Percentiles rank a stretch among this genome's conserved stretches.
phyloP scores from a whole-genome alignment of 202 grass and related monocot species.

The Setaria italica region DNA sequence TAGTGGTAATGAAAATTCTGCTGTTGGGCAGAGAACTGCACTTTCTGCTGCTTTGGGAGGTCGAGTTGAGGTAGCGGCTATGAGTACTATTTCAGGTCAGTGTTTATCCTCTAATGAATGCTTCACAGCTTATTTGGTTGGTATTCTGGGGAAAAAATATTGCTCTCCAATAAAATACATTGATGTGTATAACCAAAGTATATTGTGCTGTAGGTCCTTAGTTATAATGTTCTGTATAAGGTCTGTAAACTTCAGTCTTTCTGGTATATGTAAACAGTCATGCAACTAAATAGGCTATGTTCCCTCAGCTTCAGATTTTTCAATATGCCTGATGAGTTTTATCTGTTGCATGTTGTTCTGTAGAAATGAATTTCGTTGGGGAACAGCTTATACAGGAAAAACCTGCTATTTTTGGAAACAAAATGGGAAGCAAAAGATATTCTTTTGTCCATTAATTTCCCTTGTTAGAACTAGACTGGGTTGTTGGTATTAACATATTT shows the following conservation, averaged over 20 bases:
- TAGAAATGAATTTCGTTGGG: neutral
- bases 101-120: slow-evolving; percentile 48
- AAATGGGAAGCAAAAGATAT: neutral
- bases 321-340: neutral
- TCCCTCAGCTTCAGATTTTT: neutral
- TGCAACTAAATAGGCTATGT: slow-evolving; percentile 6
- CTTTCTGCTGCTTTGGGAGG: slow-evolving; percentile 97
- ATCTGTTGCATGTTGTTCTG: neutral
- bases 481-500: slow-evolving; percentile 35
- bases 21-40: slow-evolving; percentile 83
- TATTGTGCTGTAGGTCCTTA: slow-evolving; percentile 15
- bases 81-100: slow-evolving; percentile 99
- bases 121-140: slow-evolving; percentile 35
- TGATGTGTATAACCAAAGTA: slow-evolving; percentile 30
- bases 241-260: slow-evolving; percentile 22
- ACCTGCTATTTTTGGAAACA: neutral
- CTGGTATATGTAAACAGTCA: neutral
- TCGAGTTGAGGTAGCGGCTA: slow-evolving; percentile 91
- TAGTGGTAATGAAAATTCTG: slow-evolving; percentile 93
- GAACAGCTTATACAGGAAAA: neutral
- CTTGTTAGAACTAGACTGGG: slow-evolving; percentile 14
- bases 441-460: slow-evolving; percentile 6
- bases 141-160: slow-evolving; percentile 18
- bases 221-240: neutral
- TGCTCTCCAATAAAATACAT: slow-evolving; percentile 36